Percentiles rank a stretch among this genome's conserved stretches.
Evolutionary conservation across 331 rosid genomes (phyloP).

Genomic region (Prunus yedoensis): DNA sequence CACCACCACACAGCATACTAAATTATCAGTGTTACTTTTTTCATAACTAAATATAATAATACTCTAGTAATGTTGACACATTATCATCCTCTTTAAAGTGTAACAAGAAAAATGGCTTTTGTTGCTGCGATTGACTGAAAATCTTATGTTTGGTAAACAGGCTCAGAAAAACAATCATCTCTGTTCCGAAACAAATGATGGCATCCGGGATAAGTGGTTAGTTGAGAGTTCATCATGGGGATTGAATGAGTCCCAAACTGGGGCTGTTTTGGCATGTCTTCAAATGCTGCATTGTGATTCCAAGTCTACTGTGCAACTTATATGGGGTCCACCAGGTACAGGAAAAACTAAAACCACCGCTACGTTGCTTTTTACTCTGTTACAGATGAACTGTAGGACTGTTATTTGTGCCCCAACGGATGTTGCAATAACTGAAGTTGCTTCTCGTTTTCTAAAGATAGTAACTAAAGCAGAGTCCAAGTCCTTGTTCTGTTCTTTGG

Average conservation of each 20-base stretch:
- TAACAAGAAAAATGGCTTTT: neutral
- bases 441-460: constrained; percentile 47
- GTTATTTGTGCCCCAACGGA: constrained; percentile 75
- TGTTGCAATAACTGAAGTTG: constrained; percentile 54
- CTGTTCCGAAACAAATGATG: constrained; percentile 12
- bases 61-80: neutral
- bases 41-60: neutral
- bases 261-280: constrained; percentile 51
- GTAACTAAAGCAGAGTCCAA: constrained; percentile 15
- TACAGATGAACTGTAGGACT: constrained; percentile 42
- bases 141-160: constrained; percentile 9
- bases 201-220: constrained; percentile 25
- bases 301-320: constrained; percentile 42
- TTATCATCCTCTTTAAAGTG: neutral
- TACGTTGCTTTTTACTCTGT: constrained; percentile 43
- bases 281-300: constrained; percentile 41
- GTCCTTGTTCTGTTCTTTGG: constrained; percentile 30
- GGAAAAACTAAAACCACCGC: constrained; percentile 60
- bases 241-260: constrained; percentile 55
- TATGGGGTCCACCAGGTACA: constrained; percentile 86
- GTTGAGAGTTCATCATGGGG: constrained; percentile 20
- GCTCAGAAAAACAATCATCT: constrained; percentile 12
- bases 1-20: neutral
- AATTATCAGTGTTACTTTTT: neutral
- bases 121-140: neutral